Evolutionary conservation across 2,329 filamentous ascomycete species (phyloP).

Genomic region (Xylaria polymorpha): DNA sequence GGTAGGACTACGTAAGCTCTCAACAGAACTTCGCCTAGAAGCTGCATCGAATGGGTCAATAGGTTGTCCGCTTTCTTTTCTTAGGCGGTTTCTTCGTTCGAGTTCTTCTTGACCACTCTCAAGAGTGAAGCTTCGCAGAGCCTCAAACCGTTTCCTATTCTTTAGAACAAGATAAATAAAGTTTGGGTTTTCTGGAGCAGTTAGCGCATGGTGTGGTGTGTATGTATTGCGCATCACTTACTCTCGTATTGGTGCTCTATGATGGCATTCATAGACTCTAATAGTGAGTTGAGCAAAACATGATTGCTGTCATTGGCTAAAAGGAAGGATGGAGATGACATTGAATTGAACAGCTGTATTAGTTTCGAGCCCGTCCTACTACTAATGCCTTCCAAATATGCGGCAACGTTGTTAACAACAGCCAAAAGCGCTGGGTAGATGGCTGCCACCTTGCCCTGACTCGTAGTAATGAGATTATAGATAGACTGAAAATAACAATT

Average conservation of each 20-base stretch:
- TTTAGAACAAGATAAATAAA: slow-evolving; percentile 83
- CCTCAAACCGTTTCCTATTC: slow-evolving; percentile 85
- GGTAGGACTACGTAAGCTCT: slow-evolving; percentile 74
- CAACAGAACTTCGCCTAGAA: slow-evolving; percentile 71
- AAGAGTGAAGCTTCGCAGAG: slow-evolving; percentile 85
- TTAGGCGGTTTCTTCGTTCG: slow-evolving; percentile 77
- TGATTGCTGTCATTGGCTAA: slow-evolving; percentile 94
- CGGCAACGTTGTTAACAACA: slow-evolving; percentile 92
- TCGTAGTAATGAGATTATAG: slow-evolving; percentile 88
- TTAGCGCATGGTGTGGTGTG: slow-evolving; percentile 36
- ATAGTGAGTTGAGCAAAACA: slow-evolving; percentile 78
- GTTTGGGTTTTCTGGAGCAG: slow-evolving; percentile 75
- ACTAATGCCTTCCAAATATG: slow-evolving; percentile 83
- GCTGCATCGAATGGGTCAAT: slow-evolving; percentile 61
- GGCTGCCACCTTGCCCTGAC: slow-evolving; percentile 88
- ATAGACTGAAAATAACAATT: slow-evolving; percentile 72
- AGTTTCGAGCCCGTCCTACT: slow-evolving; percentile 81
- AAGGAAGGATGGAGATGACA: slow-evolving; percentile 93
- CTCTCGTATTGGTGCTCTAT: slow-evolving; percentile 87
- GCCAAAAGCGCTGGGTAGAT: slow-evolving; percentile 93
- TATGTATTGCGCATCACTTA: slow-evolving; percentile 55
- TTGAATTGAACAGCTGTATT: slow-evolving; percentile 87
- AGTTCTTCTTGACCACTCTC: slow-evolving; percentile 94
- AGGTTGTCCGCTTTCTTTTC: slow-evolving; percentile 70
- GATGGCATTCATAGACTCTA: slow-evolving; percentile 90